These are phyloP conservation scores for Hemisphaericaspora xylanilytica DNA, from an alignment of 1,139 yeast genomes.

Conservation along the genomic window DNA sequence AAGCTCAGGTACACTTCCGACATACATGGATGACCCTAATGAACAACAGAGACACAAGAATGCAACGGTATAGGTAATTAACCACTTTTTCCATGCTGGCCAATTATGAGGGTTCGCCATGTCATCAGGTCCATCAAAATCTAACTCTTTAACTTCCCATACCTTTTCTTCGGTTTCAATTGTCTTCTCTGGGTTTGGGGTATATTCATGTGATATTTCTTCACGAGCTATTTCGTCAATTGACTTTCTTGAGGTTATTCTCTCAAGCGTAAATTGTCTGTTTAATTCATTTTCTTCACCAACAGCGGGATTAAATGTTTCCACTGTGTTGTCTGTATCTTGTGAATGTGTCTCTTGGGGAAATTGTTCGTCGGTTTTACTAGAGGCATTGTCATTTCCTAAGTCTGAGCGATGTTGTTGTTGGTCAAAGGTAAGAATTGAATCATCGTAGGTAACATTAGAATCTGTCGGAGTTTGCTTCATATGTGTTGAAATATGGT, in stretches of 20 bases:
- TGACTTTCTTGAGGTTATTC: constrained; percentile 19
- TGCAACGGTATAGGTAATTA: constrained; percentile 61
- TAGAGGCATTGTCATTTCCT: too few species aligned
- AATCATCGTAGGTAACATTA: too few species aligned
- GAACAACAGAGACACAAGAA: constrained; percentile 63
- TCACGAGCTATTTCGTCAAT: constrained; percentile 17
- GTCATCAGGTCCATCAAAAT: constrained; percentile 64
- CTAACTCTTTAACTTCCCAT: constrained; percentile 41
- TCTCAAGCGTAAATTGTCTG: constrained; percentile 21
- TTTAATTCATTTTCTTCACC: constrained; percentile 16
- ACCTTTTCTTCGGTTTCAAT: constrained; percentile 6
- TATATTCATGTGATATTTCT: constrained; percentile 8
- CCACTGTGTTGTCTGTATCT: neutral
- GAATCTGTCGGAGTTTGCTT: too few species aligned
- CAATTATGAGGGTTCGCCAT: constrained; percentile 65
- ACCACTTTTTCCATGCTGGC: constrained; percentile 63
- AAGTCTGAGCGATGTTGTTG: too few species aligned
- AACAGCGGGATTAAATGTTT: constrained; percentile 2
- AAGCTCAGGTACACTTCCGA: constrained; percentile 59
- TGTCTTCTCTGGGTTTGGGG: neutral
- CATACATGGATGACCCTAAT: constrained; percentile 68
- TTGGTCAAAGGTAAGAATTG: too few species aligned
- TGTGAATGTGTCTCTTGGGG: neutral
- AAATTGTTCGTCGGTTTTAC: neutral
- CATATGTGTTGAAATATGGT: neutral